These are phyloP conservation scores for Acer campestre DNA, from an alignment of 345 rosid genomes.

Conservation along the genomic window DNA sequence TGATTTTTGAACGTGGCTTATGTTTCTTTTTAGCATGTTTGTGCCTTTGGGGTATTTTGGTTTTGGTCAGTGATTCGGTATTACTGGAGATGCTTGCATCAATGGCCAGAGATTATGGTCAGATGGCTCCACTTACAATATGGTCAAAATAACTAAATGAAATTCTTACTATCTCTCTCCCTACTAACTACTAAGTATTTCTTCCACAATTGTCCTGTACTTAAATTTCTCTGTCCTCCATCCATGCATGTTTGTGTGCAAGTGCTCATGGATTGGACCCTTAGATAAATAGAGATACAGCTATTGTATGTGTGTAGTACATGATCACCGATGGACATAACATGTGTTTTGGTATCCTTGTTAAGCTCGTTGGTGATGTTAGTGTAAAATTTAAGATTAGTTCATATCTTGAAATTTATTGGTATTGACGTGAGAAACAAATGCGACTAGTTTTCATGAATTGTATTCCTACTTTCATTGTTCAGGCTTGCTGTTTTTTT, in stretches of 20 bases:
- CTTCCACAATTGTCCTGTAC: neutral
- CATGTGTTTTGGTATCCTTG: neutral
- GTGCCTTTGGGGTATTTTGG: neutral
- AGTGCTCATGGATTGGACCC: constrained; percentile 1
- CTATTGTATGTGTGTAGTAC: neutral
- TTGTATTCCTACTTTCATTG: constrained; percentile 16
- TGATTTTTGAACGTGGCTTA: neutral
- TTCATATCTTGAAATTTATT: neutral
- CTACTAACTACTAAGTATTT: neutral
- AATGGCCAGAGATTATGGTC: neutral
- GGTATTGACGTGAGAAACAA: neutral
- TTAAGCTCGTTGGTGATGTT: neutral
- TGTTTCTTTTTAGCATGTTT: neutral
- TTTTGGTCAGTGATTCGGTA: neutral
- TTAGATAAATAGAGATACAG: neutral
- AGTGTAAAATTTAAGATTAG: neutral
- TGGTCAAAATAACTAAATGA: neutral
- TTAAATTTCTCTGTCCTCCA: neutral
- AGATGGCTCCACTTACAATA: neutral
- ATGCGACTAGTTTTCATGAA: neutral
- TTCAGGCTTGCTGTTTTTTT: constrained; percentile 70
- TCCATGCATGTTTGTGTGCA: neutral
- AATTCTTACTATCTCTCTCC: too few species aligned
- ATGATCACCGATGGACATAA: neutral
- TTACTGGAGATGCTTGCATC: neutral